phyloP scores from a whole-genome alignment of 1,284 basidiomycete species.

The Cryptococcus sp. region DNA sequence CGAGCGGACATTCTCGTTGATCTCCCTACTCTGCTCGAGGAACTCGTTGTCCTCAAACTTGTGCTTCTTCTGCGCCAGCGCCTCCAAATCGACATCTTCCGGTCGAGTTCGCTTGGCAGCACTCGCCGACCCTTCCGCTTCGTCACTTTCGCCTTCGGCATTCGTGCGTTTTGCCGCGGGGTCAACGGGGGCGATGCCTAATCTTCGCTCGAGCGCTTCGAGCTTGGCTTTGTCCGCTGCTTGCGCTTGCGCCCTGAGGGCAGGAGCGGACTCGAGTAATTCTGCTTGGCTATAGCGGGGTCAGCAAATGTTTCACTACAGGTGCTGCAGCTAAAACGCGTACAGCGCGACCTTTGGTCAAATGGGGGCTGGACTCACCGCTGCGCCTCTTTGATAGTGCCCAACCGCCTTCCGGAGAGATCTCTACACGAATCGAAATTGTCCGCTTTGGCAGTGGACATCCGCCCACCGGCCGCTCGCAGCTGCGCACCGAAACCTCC shows the following conservation, averaged over 20 bases:
- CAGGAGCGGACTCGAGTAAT: conserved; percentile 82
- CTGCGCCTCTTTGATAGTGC: conserved; percentile 94
- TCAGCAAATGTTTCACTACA: too few species aligned
- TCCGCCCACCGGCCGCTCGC: conserved; percentile 92
- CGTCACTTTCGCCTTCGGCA: conserved; percentile 30
- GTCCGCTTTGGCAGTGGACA: conserved; percentile 92
- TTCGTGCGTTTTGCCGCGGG: not conserved
- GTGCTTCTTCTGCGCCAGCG: conserved; percentile 71
- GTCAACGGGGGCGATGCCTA: conserved; percentile 62
- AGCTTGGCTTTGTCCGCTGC: conserved; percentile 83
- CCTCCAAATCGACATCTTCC: conserved; percentile 55
- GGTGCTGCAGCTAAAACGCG: not conserved
- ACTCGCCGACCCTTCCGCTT: conserved; percentile 40
- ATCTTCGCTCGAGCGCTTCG: conserved; percentile 75
- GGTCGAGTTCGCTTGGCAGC: conserved; percentile 46
- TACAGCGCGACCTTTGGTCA: not conserved
- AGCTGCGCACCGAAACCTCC: conserved; percentile 97
- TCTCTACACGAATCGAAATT: conserved; percentile 97
- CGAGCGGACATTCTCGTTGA: conserved; percentile 87
- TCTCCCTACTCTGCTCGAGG: conserved; percentile 85
- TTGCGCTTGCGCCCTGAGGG: conserved; percentile 74
- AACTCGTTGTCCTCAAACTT: conserved; percentile 91
- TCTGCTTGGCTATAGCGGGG: conserved; percentile 69
- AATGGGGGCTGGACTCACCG: conserved; percentile 59
- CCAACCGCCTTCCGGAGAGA: conserved; percentile 82